phyloP scores from a whole-genome alignment of 306 rosid genomes.

The Cucurbita moschata region DNA sequence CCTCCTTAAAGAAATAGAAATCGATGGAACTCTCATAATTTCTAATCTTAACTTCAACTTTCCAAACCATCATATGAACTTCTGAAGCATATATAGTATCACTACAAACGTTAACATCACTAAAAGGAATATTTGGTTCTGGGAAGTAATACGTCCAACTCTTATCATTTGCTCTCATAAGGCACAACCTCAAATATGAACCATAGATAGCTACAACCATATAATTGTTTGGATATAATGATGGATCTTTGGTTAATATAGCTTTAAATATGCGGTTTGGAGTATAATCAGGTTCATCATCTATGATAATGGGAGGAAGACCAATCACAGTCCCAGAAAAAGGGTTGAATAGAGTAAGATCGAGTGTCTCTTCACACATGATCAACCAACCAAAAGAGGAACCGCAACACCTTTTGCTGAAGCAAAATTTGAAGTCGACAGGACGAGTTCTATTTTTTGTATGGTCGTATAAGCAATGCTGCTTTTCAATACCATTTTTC shows the following conservation, averaged over 20 bases:
- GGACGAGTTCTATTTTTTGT: background rate
- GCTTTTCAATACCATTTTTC: background rate
- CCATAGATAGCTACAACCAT: background rate
- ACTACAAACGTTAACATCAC: background rate
- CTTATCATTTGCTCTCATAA: background rate
- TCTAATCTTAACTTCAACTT: background rate
- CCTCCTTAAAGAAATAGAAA: background rate
- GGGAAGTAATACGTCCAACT: background rate
- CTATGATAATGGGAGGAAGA: background rate
- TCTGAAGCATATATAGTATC: background rate
- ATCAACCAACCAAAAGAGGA: background rate
- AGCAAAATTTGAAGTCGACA: background rate
- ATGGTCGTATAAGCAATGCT: background rate
- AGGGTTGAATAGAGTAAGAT: background rate
- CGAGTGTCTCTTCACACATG: background rate
- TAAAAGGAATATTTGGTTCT: background rate
- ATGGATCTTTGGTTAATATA: background rate
- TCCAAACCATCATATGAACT: background rate
- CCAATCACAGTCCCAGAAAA: background rate
- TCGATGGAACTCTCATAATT: background rate
- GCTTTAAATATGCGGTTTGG: background rate
- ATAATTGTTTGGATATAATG: background rate
- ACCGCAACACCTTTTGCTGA: background rate
- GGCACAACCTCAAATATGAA: fast-evolving
- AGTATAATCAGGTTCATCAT: background rate